phyloP scores from a whole-genome alignment of 2,329 filamentous ascomycete genomes.

The Diaporthe humulicola region DNA sequence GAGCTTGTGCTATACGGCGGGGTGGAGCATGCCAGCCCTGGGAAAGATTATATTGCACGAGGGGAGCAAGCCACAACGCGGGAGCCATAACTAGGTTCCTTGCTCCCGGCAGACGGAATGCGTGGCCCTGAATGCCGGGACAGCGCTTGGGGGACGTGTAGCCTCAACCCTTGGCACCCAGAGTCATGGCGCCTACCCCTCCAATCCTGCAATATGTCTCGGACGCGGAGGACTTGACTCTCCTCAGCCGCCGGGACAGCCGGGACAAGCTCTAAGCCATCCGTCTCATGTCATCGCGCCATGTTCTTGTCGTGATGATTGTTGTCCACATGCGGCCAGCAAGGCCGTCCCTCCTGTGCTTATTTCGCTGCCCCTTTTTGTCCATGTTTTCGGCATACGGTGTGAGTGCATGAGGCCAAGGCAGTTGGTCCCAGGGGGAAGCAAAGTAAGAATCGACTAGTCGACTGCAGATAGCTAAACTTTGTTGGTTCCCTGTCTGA shows the following conservation, averaged over 20 bases:
- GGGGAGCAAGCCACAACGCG: constrained; percentile 13
- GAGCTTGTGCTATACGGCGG: constrained; percentile 15
- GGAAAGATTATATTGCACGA: constrained; percentile 6
- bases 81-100: constrained; percentile 25
- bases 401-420: constrained; percentile 13
- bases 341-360: not conserved
- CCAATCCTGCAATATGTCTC: constrained; percentile 1
- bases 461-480: not conserved
- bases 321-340: not conserved
- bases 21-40: constrained; percentile 13
- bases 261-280: not conserved
- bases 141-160: not conserved
- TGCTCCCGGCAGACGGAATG: constrained; percentile 1
- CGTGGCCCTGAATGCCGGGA: constrained; percentile 26
- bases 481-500: not conserved
- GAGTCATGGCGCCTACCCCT: constrained; percentile 14
- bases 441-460: not conserved
- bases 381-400: no score
- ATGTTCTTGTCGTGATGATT: not conserved
- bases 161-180: not conserved
- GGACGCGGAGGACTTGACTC: not conserved
- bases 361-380: not conserved
- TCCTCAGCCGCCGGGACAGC: constrained; percentile 14
- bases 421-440: not conserved
- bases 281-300: constrained; percentile 13